Base-by-base conservation (phyloP, 805 yeast species). In the Monosporozyma unispora region DNA sequence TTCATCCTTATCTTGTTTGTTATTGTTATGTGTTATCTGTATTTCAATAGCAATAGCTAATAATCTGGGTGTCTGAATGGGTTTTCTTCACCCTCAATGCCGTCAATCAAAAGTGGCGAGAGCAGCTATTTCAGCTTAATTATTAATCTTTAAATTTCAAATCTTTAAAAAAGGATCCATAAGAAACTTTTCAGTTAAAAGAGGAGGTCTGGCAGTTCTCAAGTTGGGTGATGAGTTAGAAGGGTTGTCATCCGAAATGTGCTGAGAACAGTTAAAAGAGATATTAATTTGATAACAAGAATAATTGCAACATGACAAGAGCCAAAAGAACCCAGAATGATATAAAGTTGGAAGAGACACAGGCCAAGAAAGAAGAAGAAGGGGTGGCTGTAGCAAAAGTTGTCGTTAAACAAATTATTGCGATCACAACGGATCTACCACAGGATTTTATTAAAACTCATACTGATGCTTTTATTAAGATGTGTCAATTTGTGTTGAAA, bases 1-100 rank as follows among this genome's bases (percentile, higher is more conserved):
- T 75, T 69, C 85, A 81, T 81, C 9, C 4, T 11, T 35, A 16
- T 35, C 40, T 44, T 12, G 12, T 21, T 27, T 29, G 9, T 5
- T 25, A 11, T 14, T 14, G 16, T 45, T n/a, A 5, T n/a, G 3
- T n/a, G 38, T 33, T 16, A 8, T 33, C 18, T 33, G 12, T 28
- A 28, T 14, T 28, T 28, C 12, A 4, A 28, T 28, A 3, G 28
- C 12, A 9, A 28, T n/a, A n/a, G n/a, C n/a, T n/a, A n/a, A n/a
- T n/a, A n/a, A n/a, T n/a, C n/a, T n/a, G 39, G 39, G 39, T 35
- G 22, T 35, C 22, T 9, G 12, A 35, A 18, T 4, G 12, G 33
- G 5, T 5, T 14, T 3, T 29, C n/a, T 14, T 29, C 12, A 14
- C n/a, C n/a, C 33, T 29, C 25, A 9, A 25, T 25, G 4, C 7